A percentile compares a stretch with the other conserved stretches of the same genome.
Evolutionary conservation across 2,329 filamentous ascomycete species (phyloP).

Genomic region (Berkeleyomyces basicola): DNA sequence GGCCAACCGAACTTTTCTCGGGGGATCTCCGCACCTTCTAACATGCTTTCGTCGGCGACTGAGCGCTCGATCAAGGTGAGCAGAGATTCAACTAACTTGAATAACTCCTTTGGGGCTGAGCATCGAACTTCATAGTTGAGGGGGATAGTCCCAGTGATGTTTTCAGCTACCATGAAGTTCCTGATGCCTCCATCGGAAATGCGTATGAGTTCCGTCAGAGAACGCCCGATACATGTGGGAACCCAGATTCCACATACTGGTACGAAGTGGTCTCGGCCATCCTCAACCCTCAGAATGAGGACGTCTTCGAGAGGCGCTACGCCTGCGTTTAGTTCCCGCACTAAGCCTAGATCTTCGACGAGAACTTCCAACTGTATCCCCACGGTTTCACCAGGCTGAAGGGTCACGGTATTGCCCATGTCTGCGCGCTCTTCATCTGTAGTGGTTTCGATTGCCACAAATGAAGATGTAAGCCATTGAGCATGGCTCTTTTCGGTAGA

Average conservation of each 20-base stretch:
- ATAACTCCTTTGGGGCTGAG: slow-evolving; percentile 76
- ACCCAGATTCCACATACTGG: slow-evolving; percentile 64
- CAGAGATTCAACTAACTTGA: slow-evolving; percentile 71
- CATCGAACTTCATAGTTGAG: slow-evolving; percentile 46
- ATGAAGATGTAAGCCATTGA: slow-evolving; percentile 54
- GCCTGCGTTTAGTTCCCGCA: slow-evolving; percentile 56
- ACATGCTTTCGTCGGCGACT: slow-evolving; percentile 44
- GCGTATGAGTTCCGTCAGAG: slow-evolving; percentile 73
- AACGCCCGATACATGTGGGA: slow-evolving; percentile 67
- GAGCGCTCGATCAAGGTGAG: slow-evolving; percentile 39
- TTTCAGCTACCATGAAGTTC: slow-evolving; percentile 25
- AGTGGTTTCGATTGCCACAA: slow-evolving; percentile 32
- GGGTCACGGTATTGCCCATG: slow-evolving; percentile 37
- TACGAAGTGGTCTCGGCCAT: slow-evolving; percentile 84
- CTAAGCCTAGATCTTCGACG: slow-evolving; percentile 45
- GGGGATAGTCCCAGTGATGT: slow-evolving; percentile 32
- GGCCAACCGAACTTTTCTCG: slow-evolving; percentile 41
- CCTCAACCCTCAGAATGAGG: slow-evolving; percentile 64
- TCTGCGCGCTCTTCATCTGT: slow-evolving; percentile 21
- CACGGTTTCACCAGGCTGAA: slow-evolving; percentile 74
- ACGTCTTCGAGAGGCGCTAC: slow-evolving; percentile 60
- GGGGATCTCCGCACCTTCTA: slow-evolving; percentile 36
- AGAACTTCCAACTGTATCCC: slow-evolving; percentile 51
- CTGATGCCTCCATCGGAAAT: slow-evolving; percentile 70
- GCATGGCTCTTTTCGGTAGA: slow-evolving; percentile 34